phyloP scores from a whole-genome alignment of 2,329 filamentous ascomycete species.

The Trichophyton benhamiae region DNA sequence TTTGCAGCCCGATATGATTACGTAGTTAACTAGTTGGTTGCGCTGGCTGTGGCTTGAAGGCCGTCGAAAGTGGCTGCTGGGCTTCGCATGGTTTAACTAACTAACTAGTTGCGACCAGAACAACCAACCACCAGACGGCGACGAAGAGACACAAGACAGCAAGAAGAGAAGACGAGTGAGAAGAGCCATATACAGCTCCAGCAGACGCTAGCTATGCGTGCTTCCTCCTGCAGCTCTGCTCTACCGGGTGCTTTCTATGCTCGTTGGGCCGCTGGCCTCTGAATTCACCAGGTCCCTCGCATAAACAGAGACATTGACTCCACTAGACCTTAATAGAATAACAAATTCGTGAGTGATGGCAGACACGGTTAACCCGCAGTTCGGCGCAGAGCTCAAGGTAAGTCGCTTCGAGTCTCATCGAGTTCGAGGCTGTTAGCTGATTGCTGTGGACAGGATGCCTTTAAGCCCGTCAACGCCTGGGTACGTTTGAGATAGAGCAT shows the following conservation, averaged over 20 bases:
- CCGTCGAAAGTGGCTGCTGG: not conserved
- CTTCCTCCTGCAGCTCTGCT: not conserved
- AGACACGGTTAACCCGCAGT: constrained; percentile 70
- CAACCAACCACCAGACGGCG: not conserved
- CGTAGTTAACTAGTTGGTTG: not conserved
- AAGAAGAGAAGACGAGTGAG: not conserved
- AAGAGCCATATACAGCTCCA: not conserved
- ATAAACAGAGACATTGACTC: not conserved
- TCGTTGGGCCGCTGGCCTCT: not conserved
- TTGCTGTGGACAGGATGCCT: constrained; percentile 62
- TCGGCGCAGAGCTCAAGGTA: constrained; percentile 86
- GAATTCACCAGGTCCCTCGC: not conserved
- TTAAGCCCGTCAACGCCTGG: constrained; percentile 90
- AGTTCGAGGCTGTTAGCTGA: not conserved
- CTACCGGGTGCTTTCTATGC: not conserved
- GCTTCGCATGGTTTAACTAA: not conserved
- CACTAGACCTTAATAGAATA: not conserved
- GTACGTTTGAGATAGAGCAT: constrained; percentile 29
- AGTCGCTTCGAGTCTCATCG: not conserved
- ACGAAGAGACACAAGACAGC: not conserved
- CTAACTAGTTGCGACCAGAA: not conserved
- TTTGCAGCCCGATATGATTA: not conserved
- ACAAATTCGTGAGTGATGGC: constrained; percentile 45
- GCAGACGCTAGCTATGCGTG: constrained; percentile 2
- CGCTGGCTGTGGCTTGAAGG: not conserved